Base-by-base conservation (phyloP, 495 filamentous ascomycete species). In the Annulohypoxylon maeteangense region DNA sequence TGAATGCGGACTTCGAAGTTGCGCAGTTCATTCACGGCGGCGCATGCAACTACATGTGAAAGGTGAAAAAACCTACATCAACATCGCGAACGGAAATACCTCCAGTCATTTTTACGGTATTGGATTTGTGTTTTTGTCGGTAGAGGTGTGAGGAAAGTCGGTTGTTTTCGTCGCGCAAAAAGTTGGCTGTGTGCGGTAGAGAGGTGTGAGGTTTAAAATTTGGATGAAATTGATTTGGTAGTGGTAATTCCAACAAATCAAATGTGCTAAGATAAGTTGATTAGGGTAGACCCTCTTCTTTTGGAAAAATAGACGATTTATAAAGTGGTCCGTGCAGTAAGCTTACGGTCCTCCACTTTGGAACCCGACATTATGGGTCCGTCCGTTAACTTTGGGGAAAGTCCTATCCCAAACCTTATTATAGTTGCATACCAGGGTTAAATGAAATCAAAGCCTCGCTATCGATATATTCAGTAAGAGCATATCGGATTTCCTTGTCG, bases 1-100 rank as follows among this genome's bases (percentile, higher is more conserved):
- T 45, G 50, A 50, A 51, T 16, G 53, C 8, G 1, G n/a, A 40
- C 40, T 29, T 34, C n/a, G 38, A 47, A 14, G 11, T 29, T 23
- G 16, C 22, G 50, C 31, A 48, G 12, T 64, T 59, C 51, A 62
- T 63, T 59, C 62, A 48, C 58, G 61, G 62, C 68, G 38, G 27
- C 22, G 18, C 31, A 23, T 23, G 31, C 31, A 62, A 0, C 23
- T 18, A 55, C 18, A 32, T 60, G 60, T 65, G 40, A 22, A 62
- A 60, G 32, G 65, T 68, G 61, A 51, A 65, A 38, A 53, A 42
- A 73, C 70, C 70, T 73, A 73, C 91, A 85, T 93, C 91, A 80
- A 94, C 91, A 87, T 94, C 91, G 83, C 91, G 91, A 84, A 93
- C 91, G 77, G 88, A 90, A 81, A 93, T 87, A 83, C 91, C 81